These are phyloP conservation scores for Auricularia cornea DNA, from an alignment of 768 basidiomycete species.

Conservation along the genomic window DNA sequence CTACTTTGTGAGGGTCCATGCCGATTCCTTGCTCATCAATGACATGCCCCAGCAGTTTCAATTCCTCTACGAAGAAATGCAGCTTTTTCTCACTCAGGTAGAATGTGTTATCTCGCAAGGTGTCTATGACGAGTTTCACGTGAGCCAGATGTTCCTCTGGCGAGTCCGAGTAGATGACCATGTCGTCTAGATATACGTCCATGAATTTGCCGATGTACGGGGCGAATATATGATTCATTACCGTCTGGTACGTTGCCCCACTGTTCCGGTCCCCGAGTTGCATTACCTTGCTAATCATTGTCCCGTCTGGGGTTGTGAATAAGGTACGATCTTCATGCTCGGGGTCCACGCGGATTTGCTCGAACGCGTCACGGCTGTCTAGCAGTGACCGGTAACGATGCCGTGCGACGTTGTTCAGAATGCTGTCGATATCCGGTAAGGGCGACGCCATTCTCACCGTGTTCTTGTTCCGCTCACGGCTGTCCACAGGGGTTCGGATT, in stretches of 20 bases:
- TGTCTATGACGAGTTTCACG: conserved; percentile 24
- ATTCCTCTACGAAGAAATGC: conserved; percentile 19
- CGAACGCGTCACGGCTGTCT: conserved; percentile 25
- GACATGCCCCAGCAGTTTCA: conserved; percentile 26
- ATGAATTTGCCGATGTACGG: conserved; percentile 23
- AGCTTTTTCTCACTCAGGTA: conserved; percentile 31
- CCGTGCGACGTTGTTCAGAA: conserved; percentile 15
- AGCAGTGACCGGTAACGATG: conserved; percentile 17
- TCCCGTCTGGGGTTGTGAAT: conserved; percentile 33
- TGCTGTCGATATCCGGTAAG: conserved; percentile 21
- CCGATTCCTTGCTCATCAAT: conserved; percentile 31
- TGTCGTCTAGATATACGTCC: conserved; percentile 29
- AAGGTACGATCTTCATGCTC: conserved; percentile 13
- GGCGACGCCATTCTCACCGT: conserved; percentile 20
- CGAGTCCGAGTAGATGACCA: conserved; percentile 26
- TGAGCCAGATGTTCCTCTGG: conserved; percentile 23
- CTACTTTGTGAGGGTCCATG: conserved; percentile 41
- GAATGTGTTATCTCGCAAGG: conserved; percentile 24
- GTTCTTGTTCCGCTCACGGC: conserved; percentile 24
- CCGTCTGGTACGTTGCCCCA: conserved; percentile 32
- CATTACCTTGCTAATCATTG: conserved; percentile 34
- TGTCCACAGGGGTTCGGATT: conserved; percentile 19
- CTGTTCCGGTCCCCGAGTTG: conserved; percentile 27
- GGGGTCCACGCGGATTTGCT: conserved; percentile 21
- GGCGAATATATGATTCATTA: conserved; percentile 35